A percentile compares a stretch with the other conserved stretches of the same genome.
phyloP scores from a whole-genome alignment of 345 rosid species.

The Eucalyptus rudis region DNA sequence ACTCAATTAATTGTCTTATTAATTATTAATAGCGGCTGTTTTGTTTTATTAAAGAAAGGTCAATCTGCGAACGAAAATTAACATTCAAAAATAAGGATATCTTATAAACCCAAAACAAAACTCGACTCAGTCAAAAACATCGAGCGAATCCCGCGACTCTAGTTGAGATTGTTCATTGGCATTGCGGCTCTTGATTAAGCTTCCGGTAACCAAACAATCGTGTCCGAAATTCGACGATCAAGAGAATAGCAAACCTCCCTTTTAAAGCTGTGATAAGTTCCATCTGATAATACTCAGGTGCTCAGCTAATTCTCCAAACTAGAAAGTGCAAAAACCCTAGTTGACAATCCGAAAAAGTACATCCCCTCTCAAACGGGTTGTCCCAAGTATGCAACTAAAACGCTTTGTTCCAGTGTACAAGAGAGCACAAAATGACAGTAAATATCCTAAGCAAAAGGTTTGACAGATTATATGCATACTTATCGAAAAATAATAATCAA shows the following conservation, averaged over 20 bases:
- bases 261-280: background rate
- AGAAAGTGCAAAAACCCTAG: background rate
- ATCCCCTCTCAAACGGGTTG: background rate
- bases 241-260: background rate
- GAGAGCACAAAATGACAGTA: background rate
- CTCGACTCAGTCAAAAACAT: background rate
- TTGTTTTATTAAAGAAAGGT: background rate
- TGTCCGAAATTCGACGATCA: background rate
- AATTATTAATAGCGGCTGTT: background rate
- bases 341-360: background rate
- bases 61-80: background rate
- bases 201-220: background rate
- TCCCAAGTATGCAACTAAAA: background rate
- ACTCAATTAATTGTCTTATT: background rate
- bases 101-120: background rate
- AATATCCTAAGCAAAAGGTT: background rate
- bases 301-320: background rate
- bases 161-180: background rate
- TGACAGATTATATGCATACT: background rate
- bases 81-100: background rate
- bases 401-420: background rate
- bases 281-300: background rate
- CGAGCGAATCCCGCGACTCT: background rate
- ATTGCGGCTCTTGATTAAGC: background rate
- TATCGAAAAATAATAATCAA: background rate